These are phyloP conservation scores for Sporothrix humicola DNA, from an alignment of 2,329 filamentous ascomycete genomes.

Conservation along the genomic window DNA sequence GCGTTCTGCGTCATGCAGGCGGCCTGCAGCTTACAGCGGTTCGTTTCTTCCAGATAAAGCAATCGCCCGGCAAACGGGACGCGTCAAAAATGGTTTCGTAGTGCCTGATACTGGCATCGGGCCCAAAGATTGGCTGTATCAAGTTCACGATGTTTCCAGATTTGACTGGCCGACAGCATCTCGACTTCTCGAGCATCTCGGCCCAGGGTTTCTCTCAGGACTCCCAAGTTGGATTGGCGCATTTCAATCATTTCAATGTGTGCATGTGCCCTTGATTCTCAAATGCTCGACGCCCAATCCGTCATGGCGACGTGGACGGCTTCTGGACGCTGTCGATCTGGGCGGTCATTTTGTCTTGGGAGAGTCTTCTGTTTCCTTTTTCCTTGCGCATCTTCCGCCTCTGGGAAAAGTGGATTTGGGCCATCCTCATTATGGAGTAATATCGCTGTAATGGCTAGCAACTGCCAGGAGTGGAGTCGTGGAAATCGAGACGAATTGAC, in stretches of 20 bases:
- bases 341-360: not conserved
- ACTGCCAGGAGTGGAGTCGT: constrained; percentile 26
- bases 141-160: not conserved
- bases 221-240: not conserved
- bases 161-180: not conserved
- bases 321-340: constrained; percentile 22
- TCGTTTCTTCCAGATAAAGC: constrained; percentile 13
- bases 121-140: not conserved
- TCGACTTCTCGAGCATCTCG: not conserved
- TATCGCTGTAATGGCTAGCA: constrained; percentile 17
- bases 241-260: not conserved
- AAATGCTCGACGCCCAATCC: not conserved
- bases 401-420: constrained; percentile 19
- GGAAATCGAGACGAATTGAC: constrained; percentile 3
- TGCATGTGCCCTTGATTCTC: not conserved
- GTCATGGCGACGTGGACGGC: constrained; percentile 12
- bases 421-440: constrained; percentile 22
- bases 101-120: not conserved
- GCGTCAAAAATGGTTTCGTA: not conserved
- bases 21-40: constrained; percentile 19
- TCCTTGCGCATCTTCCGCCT: not conserved
- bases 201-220: no score
- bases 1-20: constrained; percentile 28
- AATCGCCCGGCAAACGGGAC: constrained; percentile 17
- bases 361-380: not conserved